phyloP scores from a whole-genome alignment of 257 asterid species.

The Cynanchum wilfordii region DNA sequence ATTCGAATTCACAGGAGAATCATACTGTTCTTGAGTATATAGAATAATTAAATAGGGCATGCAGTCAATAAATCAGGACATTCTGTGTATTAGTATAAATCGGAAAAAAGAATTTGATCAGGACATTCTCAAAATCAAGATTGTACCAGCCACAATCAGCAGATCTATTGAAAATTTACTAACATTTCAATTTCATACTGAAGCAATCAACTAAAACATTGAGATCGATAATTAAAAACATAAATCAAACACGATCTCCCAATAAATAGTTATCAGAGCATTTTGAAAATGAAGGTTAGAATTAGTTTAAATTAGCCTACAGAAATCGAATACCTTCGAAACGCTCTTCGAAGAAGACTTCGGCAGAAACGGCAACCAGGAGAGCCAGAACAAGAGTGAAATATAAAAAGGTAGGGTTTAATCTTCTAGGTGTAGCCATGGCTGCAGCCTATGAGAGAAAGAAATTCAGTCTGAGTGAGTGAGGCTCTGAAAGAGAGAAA shows the following conservation, averaged over 20 bases:
- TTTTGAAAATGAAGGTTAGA: not conserved
- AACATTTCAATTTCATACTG: not conserved
- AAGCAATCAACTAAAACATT: constrained; percentile 14
- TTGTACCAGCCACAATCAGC: not conserved
- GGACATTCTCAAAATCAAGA: not conserved
- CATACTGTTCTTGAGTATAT: no score
- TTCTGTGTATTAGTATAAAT: not conserved
- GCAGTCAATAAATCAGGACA: not conserved
- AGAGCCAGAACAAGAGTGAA: constrained; percentile 47
- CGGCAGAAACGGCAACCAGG: constrained; percentile 50
- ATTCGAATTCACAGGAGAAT: not conserved
- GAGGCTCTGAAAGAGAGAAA: not conserved
- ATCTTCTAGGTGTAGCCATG: constrained; percentile 55
- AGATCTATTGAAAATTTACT: constrained; percentile 8
- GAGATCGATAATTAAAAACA: constrained; percentile 23
- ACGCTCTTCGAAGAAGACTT: constrained; percentile 83
- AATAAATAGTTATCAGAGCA: constrained; percentile 2
- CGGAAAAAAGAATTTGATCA: not conserved
- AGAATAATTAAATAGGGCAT: no score
- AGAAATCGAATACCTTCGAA: constrained; percentile 50
- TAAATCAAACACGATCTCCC: constrained; percentile 7
- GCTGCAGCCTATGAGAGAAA: constrained; percentile 15
- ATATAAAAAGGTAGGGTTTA: constrained; percentile 41
- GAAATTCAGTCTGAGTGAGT: not conserved
- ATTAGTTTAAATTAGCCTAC: not conserved